Evolutionary conservation across 2,329 filamentous ascomycete genomes (phyloP).

Genomic region (Blumeriella jaapii): DNA sequence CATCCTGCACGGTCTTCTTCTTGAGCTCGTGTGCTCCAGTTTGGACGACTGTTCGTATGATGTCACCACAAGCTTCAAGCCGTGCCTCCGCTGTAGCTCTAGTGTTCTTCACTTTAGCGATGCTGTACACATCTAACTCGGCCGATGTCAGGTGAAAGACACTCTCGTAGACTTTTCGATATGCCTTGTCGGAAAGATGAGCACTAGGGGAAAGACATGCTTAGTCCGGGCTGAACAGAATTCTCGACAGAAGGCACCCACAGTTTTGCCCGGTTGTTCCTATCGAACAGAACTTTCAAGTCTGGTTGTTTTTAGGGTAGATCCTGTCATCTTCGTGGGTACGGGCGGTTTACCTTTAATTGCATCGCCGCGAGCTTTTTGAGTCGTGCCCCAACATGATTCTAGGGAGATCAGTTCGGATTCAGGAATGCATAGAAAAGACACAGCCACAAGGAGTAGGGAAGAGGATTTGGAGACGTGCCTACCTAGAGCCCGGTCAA

Average conservation of each 20-base stretch:
- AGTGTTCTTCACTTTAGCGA: conserved; percentile 39
- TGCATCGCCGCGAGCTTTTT: conserved; percentile 7
- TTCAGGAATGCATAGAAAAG: too few relatives aligned
- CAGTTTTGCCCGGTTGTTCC: conserved; percentile 21
- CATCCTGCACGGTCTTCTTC: conserved; percentile 63
- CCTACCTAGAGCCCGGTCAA: conserved; percentile 11
- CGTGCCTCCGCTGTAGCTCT: conserved; percentile 41
- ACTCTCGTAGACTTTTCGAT: conserved; percentile 68
- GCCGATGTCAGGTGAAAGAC: conserved; percentile 58
- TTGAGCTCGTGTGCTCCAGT: conserved; percentile 58
- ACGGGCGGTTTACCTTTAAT: conserved; percentile 10
- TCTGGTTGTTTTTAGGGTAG: conserved; percentile 14
- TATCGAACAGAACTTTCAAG: conserved; percentile 23
- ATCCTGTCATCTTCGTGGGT: neutral
- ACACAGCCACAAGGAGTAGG: neutral
- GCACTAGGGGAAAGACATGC: too few relatives aligned
- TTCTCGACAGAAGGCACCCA: too few relatives aligned
- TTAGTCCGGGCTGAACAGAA: too few relatives aligned
- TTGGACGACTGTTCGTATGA: conserved; percentile 60
- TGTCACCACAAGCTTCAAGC: conserved; percentile 57
- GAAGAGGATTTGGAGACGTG: neutral
- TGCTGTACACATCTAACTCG: conserved; percentile 53
- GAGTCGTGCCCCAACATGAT: neutral
- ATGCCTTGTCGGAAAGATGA: conserved; percentile 61
- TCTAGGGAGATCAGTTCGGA: too few relatives aligned